Conservation (phyloP, 306 rosid species). For the Vachellia collinsii region DNA sequence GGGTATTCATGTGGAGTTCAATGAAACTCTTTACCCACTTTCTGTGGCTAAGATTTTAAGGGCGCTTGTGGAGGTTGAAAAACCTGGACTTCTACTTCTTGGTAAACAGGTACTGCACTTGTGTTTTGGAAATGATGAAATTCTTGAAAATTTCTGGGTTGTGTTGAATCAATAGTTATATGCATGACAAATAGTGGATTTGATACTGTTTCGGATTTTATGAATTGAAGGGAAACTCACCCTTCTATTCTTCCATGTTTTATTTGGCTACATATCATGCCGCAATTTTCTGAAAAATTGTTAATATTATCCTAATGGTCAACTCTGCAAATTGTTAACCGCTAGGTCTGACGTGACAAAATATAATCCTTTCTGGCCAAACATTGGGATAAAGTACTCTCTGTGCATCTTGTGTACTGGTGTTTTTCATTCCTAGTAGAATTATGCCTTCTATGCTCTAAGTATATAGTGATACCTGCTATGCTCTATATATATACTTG, state of each 20-base stretch:
- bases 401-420: neutral
- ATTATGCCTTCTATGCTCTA: neutral
- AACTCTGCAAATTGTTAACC: neutral
- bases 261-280: neutral
- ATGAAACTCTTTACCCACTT: conserved; percentile 60
- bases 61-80: conserved; percentile 77
- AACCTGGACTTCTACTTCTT: conserved; percentile 77
- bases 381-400: neutral
- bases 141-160: conserved; percentile 2
- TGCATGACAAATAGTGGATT: neutral
- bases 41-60: conserved; percentile 78
- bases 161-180: neutral
- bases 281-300: neutral
- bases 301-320: neutral
- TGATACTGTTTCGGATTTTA: neutral
- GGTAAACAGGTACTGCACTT: conserved; percentile 73
- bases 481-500: neutral
- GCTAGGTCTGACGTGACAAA: neutral
- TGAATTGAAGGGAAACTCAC: neutral
- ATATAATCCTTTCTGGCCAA: neutral
- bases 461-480: neutral
- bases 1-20: conserved; percentile 78
- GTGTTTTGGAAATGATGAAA: neutral
- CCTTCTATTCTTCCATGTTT: neutral
- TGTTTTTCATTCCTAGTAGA: neutral